Conservation (phyloP, 345 rosid species). For the Firmiana major region DNA sequence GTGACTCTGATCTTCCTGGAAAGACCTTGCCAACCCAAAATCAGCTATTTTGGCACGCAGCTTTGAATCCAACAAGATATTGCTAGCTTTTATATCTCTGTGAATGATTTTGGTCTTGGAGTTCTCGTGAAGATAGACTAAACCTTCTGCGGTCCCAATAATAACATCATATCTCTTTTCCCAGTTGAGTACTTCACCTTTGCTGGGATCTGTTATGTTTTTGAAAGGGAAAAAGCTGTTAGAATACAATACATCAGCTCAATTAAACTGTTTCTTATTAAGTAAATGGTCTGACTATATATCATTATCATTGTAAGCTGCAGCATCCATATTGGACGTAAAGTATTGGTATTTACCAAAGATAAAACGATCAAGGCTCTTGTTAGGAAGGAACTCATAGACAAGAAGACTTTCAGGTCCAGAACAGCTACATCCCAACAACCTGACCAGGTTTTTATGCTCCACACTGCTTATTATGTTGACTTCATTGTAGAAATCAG, state of each 20-base stretch:
- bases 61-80: constrained; percentile 69
- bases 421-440: constrained; percentile 86
- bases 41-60: constrained; percentile 92
- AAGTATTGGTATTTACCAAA: constrained; percentile 44
- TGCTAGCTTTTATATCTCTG: constrained; percentile 90
- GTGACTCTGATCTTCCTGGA: constrained; percentile 87
- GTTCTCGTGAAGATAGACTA: constrained; percentile 79
- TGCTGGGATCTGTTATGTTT: constrained; percentile 48
- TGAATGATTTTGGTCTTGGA: constrained; percentile 67
- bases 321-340: not conserved
- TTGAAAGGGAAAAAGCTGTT: not conserved
- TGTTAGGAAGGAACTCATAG: constrained; percentile 77
- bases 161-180: constrained; percentile 56
- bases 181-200: constrained; percentile 67
- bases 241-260: not conserved
- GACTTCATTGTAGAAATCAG: constrained; percentile 90
- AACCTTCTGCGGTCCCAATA: constrained; percentile 84
- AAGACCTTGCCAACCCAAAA: constrained; percentile 92
- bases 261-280: no score
- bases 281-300: no score
- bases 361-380: constrained; percentile 78
- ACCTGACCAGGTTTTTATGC: constrained; percentile 87
- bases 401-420: constrained; percentile 96
- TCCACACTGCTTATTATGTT: constrained; percentile 84
- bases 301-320: not conserved